These are phyloP conservation scores for Quercus glauca DNA, from an alignment of 306 rosid species.

Conservation along the genomic window DNA sequence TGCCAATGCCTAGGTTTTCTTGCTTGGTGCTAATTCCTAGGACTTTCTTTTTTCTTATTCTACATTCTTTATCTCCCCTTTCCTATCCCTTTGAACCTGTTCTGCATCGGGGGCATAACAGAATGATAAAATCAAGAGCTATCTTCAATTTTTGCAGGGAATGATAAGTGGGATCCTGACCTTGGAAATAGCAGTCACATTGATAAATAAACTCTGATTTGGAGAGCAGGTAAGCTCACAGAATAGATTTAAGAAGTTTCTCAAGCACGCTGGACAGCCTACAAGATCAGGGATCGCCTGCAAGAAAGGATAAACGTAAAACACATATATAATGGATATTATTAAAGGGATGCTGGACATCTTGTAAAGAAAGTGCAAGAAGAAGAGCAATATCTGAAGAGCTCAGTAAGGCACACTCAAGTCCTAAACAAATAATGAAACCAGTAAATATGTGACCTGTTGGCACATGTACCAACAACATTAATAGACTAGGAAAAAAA, in stretches of 20 bases:
- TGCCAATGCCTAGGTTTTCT: too few relatives aligned
- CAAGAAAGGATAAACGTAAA: constrained; percentile 25
- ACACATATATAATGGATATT: neutral
- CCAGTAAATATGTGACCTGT: neutral
- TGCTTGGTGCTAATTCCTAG: too few relatives aligned
- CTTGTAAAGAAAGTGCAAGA: constrained; percentile 2
- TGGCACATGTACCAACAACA: too few relatives aligned
- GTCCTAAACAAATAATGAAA: neutral
- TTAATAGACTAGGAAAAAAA: too few relatives aligned
- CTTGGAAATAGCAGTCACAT: constrained; percentile 74
- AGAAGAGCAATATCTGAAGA: neutral
- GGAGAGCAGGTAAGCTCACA: constrained; percentile 99
- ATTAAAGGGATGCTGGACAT: constrained; percentile 6
- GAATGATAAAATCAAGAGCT: neutral
- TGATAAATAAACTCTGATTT: constrained; percentile 92
- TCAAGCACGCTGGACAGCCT: constrained; percentile 98
- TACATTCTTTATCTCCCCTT: too few relatives aligned
- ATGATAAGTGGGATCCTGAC: constrained; percentile 36
- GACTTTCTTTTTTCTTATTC: too few relatives aligned
- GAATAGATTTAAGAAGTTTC: constrained; percentile 93
- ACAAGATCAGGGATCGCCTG: constrained; percentile 99
- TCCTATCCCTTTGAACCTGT: too few relatives aligned
- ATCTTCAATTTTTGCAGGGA: neutral
- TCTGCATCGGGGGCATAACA: neutral
- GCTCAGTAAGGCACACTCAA: neutral